Percentiles rank a stretch among this genome's conserved stretches.
Conservation (phyloP, 345 rosid species). For the Eucalyptus fibrosa region DNA sequence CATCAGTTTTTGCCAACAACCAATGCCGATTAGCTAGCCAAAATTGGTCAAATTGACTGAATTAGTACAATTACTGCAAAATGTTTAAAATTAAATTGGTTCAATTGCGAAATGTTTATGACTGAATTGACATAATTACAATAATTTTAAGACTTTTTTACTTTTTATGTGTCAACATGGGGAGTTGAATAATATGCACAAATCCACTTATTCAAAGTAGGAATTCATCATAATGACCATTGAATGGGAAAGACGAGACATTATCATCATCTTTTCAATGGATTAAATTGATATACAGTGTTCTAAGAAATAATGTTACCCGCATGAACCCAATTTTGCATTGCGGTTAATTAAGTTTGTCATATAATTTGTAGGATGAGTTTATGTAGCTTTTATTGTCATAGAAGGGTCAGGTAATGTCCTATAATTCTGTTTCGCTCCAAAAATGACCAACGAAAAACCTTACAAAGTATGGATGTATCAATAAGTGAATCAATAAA, state of each 20-base stretch:
- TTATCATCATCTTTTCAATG: not conserved
- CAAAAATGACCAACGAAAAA: not conserved
- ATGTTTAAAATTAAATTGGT: too few species aligned
- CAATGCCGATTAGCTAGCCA: accelerated
- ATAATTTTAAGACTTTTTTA: too few species aligned
- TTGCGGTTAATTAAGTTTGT: not conserved
- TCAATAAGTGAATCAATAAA: not conserved
- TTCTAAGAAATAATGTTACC: not conserved
- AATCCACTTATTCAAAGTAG: not conserved
- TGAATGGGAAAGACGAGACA: not conserved
- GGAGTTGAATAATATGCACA: not conserved
- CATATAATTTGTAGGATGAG: not conserved
- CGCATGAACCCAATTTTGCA: not conserved
- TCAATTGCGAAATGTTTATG: too few species aligned
- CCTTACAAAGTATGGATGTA: not conserved
- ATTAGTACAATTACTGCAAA: too few species aligned
- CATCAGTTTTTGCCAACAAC: accelerated
- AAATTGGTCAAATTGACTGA: too few species aligned
- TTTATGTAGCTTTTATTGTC: not conserved
- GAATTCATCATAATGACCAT: not conserved
- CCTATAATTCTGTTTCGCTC: not conserved
- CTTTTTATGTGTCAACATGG: not conserved
- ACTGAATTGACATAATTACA: too few species aligned
- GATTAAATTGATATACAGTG: not conserved
- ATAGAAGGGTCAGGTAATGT: not conserved